phyloP scores from a whole-genome alignment of 495 filamentous ascomycete genomes.

The Letharia columbiana region DNA sequence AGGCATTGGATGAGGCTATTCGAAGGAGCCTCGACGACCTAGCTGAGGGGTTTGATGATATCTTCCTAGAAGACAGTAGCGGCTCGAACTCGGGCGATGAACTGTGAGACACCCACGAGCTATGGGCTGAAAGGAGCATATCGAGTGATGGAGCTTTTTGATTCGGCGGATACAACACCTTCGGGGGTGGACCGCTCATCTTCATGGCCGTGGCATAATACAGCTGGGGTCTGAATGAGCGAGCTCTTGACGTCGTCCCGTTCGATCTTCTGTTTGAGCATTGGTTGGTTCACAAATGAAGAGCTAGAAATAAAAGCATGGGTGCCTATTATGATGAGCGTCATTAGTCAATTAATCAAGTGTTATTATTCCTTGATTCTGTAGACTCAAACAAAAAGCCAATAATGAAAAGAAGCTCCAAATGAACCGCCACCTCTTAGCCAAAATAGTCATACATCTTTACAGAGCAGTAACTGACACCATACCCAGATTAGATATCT shows the following conservation, averaged over 20 bases:
- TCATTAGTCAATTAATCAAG: not conserved
- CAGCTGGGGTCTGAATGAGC: not conserved
- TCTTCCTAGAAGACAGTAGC: conserved; percentile 10
- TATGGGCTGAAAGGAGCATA: not conserved
- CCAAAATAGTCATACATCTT: not conserved
- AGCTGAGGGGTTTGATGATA: conserved; percentile 2
- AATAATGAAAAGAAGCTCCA: not conserved
- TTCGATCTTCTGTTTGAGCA: not conserved
- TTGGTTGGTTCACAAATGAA: not conserved
- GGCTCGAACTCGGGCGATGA: not conserved
- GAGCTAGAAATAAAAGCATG: not conserved
- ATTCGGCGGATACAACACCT: not conserved
- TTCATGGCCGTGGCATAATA: not conserved
- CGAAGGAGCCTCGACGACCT: conserved; percentile 18
- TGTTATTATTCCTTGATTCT: not conserved
- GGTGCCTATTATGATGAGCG: not conserved
- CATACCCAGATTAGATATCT: too few relatives aligned
- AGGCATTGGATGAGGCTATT: conserved; percentile 19
- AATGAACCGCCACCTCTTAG: not conserved
- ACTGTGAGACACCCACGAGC: not conserved
- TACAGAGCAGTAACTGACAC: too few relatives aligned
- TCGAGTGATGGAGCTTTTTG: not conserved
- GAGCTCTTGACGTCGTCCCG: not conserved
- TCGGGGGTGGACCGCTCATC: not conserved
- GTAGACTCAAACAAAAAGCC: not conserved